A percentile compares a stretch with the other conserved stretches of the same genome.
Conservation (phyloP, 805 yeast species). For the Ogataea paradorogensis region DNA sequence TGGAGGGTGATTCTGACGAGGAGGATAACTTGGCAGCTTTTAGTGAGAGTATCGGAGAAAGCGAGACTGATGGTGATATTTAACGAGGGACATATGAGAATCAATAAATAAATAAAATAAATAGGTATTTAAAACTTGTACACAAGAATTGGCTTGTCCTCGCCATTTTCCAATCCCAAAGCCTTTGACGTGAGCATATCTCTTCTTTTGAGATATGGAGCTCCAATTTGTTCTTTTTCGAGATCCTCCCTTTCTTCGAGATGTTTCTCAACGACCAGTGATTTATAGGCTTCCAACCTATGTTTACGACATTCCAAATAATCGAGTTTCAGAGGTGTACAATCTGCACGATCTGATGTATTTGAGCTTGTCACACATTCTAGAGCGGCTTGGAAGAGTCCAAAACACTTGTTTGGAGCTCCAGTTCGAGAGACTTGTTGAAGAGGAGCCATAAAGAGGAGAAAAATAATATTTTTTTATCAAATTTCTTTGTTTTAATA, state of each 20-base stretch:
- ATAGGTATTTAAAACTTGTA: constrained; percentile 20
- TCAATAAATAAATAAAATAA: constrained; percentile 7
- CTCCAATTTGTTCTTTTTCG: constrained; percentile 33
- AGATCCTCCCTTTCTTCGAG: constrained; percentile 29
- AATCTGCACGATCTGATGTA: constrained; percentile 31
- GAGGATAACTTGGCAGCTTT: constrained; percentile 32
- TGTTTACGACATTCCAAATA: constrained; percentile 39
- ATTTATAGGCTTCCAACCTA: constrained; percentile 35
- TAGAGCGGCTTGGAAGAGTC: constrained; percentile 36
- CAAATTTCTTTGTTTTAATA: background rate
- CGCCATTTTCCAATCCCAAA: constrained; percentile 36
- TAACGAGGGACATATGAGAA: constrained; percentile 4
- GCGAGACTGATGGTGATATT: constrained; percentile 21
- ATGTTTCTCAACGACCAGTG: constrained; percentile 33
- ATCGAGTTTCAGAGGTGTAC: constrained; percentile 33
- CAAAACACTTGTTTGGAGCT: constrained; percentile 39
- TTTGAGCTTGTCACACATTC: constrained; percentile 37
- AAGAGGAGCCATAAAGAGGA: constrained; percentile 29
- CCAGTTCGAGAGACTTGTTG: constrained; percentile 36
- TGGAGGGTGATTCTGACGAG: constrained; percentile 29
- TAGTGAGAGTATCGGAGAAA: constrained; percentile 32
- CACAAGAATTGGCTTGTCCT: constrained; percentile 31
- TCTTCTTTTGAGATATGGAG: constrained; percentile 39
- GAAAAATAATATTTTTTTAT: background rate
- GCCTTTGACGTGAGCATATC: constrained; percentile 38